Percentiles rank a stretch among this genome's conserved stretches.
phyloP scores from a whole-genome alignment of 2,329 filamentous ascomycete genomes.

The Cercospora nicotianae region DNA sequence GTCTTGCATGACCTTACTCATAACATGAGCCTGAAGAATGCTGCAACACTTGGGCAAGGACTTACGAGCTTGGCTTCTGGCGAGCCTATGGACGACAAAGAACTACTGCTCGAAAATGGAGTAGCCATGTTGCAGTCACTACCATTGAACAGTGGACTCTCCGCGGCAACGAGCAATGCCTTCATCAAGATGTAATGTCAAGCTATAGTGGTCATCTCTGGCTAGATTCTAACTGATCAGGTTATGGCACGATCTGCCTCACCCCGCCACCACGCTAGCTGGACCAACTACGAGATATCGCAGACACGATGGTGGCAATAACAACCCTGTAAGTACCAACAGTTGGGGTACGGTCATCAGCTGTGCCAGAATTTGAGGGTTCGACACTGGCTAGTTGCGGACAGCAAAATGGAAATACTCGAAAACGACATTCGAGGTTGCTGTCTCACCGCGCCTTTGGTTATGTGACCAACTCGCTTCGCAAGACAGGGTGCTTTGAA shows the following conservation, averaged over 20 bases:
- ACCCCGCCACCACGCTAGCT: constrained; percentile 50
- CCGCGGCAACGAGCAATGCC: constrained; percentile 47
- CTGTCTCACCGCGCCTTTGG: no score
- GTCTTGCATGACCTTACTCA: constrained; percentile 45
- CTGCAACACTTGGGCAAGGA: constrained; percentile 43
- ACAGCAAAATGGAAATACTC: no score
- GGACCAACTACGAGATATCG: constrained; percentile 48
- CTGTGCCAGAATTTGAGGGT: background rate
- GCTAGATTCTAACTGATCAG: background rate
- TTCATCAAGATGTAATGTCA: constrained; percentile 50
- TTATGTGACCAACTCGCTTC: no score
- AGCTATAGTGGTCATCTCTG: background rate
- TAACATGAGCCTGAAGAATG: constrained; percentile 42
- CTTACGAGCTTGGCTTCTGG: constrained; percentile 47
- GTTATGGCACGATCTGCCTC: constrained; percentile 55
- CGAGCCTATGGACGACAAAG: constrained; percentile 51
- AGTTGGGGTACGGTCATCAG: background rate
- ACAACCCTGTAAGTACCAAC: constrained; percentile 43
- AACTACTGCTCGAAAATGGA: constrained; percentile 52
- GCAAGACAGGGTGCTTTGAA: no score
- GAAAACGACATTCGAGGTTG: no score
- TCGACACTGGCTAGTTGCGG: no score
- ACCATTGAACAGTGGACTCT: constrained; percentile 42
- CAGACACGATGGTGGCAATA: constrained; percentile 47
- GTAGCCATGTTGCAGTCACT: constrained; percentile 54